Conservation (phyloP, 208 protist species). For the Wallacemonas collosoma region DNA sequence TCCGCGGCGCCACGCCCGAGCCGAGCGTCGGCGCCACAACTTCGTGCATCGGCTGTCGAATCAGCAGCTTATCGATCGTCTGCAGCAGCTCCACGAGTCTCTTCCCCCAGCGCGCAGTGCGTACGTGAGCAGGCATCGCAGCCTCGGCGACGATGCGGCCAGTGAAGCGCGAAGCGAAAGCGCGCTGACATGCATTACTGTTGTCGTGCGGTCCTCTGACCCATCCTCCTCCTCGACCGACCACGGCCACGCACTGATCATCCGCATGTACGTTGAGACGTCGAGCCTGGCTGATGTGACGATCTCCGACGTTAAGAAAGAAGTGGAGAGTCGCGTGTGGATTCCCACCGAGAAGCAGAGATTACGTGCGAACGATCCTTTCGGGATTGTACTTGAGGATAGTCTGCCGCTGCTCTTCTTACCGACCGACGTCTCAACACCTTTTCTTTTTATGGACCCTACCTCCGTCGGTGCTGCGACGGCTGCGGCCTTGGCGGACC, state of each 20-base stretch:
- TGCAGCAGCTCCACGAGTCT: background rate
- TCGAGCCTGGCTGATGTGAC: constrained; percentile 19
- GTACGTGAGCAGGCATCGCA: background rate
- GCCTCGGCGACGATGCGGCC: too few species aligned
- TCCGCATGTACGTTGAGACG: constrained; percentile 33
- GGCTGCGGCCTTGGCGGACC: background rate
- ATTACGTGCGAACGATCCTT: constrained; percentile 28
- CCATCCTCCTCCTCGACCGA: background rate
- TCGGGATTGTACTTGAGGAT: constrained; percentile 42
- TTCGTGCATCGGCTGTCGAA: background rate
- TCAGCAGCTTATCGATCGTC: background rate
- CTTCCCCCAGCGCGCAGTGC: background rate
- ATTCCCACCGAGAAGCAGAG: constrained; percentile 29
- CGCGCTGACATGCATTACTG: constrained; percentile 12
- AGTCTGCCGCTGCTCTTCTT: constrained; percentile 49
- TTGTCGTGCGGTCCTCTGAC: constrained; percentile 13
- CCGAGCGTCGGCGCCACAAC: too few species aligned
- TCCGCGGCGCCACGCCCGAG: background rate
- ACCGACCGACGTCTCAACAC: background rate
- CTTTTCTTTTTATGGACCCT: constrained; percentile 26
- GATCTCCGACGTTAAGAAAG: constrained; percentile 47
- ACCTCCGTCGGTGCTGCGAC: constrained; percentile 5
- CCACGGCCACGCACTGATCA: background rate
- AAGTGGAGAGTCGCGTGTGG: constrained; percentile 44
- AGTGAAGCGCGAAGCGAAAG: background rate